These are phyloP conservation scores for Debaryomyces maramus DNA, from an alignment of 805 yeast genomes.

Conservation along the genomic window DNA sequence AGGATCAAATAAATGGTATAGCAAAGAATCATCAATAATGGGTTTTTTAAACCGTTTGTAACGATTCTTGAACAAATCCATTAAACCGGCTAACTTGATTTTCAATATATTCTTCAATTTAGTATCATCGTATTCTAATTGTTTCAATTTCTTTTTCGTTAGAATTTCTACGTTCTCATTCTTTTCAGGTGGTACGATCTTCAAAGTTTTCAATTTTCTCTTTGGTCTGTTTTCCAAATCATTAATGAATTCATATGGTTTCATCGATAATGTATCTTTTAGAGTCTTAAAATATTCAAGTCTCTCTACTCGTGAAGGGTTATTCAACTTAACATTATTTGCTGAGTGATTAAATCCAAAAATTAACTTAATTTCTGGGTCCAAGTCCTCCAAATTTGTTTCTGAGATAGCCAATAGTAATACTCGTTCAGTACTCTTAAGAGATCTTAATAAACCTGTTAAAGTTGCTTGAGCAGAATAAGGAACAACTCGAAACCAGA, in stretches of 20 bases:
- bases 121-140: conserved; percentile 66
- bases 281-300: conserved; percentile 55
- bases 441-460: conserved; percentile 62
- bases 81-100: conserved; percentile 78
- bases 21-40: conserved; percentile 70
- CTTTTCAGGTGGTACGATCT: conserved; percentile 23
- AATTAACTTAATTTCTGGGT: conserved; percentile 47
- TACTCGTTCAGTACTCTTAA: conserved; percentile 71
- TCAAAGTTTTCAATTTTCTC: conserved; percentile 44
- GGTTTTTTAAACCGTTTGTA: conserved; percentile 93
- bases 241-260: conserved; percentile 68
- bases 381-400: conserved; percentile 37
- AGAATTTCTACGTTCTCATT: conserved; percentile 30
- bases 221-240: conserved; percentile 60
- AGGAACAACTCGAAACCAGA: conserved; percentile 70
- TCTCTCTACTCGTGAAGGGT: conserved; percentile 51
- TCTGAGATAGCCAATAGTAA: conserved; percentile 75
- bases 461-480: conserved; percentile 72
- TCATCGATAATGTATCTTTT: conserved; percentile 55
- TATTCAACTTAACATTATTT: conserved; percentile 45
- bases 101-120: conserved; percentile 81
- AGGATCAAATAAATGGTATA: conserved; percentile 79
- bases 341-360: conserved; percentile 55
- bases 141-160: conserved; percentile 48
- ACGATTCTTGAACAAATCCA: conserved; percentile 85